Conservation (phyloP, 805 yeast species). For the Sungouiella thailandica region DNA sequence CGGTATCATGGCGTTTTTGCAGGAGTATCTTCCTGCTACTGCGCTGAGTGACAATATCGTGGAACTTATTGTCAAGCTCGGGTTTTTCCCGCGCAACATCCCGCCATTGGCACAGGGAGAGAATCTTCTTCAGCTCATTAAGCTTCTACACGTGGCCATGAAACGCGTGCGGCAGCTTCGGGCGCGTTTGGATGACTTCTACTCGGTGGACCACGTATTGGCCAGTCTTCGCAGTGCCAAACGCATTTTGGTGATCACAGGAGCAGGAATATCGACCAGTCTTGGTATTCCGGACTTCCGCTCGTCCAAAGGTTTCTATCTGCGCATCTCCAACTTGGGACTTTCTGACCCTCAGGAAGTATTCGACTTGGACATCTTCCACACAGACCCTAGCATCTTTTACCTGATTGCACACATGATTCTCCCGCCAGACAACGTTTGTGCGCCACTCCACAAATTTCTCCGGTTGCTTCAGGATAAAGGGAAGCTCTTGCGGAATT, state of each 20-base stretch:
- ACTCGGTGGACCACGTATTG: slow-evolving; percentile 55
- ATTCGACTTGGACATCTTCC: slow-evolving; percentile 68
- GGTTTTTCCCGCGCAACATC: slow-evolving; percentile 43
- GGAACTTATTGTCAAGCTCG: slow-evolving; percentile 55
- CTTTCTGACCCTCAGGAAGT: slow-evolving; percentile 88
- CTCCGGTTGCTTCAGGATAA: slow-evolving; percentile 69
- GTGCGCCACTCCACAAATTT: slow-evolving; percentile 78
- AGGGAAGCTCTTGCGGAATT: slow-evolving; percentile 73
- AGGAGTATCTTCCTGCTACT: slow-evolving; percentile 54
- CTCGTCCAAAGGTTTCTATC: slow-evolving; percentile 81
- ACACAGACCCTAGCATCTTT: slow-evolving; percentile 71
- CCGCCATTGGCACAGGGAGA: slow-evolving; percentile 33
- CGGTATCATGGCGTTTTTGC: slow-evolving; percentile 60
- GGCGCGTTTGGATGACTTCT: slow-evolving; percentile 47
- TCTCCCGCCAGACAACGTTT: slow-evolving; percentile 64
- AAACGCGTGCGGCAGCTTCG: slow-evolving; percentile 56
- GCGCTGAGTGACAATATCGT: slow-evolving; percentile 56
- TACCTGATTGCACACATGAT: slow-evolving; percentile 84
- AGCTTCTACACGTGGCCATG: slow-evolving; percentile 58
- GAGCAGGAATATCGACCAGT: slow-evolving; percentile 90
- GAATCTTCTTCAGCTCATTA: slow-evolving; percentile 43
- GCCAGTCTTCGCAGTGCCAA: slow-evolving; percentile 19
- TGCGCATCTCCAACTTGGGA: slow-evolving; percentile 61
- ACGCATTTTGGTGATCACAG: slow-evolving; percentile 72
- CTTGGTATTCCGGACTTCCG: slow-evolving; percentile 91